Evolutionary conservation across 1,139 yeast species (phyloP), one percentile per base, ranked within the genome.

Genomic region (Kluyveromyces marxianus): DNA sequence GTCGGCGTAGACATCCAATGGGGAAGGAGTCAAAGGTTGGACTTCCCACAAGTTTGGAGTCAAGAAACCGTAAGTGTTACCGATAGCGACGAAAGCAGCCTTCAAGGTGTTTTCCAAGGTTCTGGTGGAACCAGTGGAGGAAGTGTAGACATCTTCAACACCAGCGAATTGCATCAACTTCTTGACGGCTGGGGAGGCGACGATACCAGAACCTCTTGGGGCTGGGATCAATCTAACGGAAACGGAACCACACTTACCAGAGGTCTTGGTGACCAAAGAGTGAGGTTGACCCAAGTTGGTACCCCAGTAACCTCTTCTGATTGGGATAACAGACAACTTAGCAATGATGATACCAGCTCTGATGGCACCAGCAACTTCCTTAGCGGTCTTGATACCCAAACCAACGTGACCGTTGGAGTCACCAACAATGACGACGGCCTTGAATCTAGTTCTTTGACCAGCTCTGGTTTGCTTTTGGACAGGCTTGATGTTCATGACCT

Each of bases 291-390:
- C 99, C 76, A 92, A 87, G 82, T 88, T 87, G 74, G 96, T 76
- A 78, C 99, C 99, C 99, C 99, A 92, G 92, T 92, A 92, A 81
- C 99, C 99, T 83, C 98, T 89, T 84, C 99, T 90, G 79, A 94
- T 92, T 72, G 99, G 99, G 72, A 94, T 89, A 75, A 92, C 86
- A 62, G 97, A 85, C 71, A 92, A 84, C 83, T 92, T 92, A 74
- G 98, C 99, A 72, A 92, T 90, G 80, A 88, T 82, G 79, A 92
- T 90, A 68, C 98, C 98, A 66, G 97, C 96, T 79, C 96, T 89
- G 80, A 92, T 92, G 71, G 99, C 97, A 68, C 97, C 89, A 67
- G 99, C 98, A 69, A 92, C 97, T 81, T 94, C 99, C 89, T 92
- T 92, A 69, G 98, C 96, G 75, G 97, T 90, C 89, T 94, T 94